Evolutionary conservation across 331 rosid species (phyloP), one percentile per base, ranked within the genome.

Genomic region (Quercus lobata): DNA sequence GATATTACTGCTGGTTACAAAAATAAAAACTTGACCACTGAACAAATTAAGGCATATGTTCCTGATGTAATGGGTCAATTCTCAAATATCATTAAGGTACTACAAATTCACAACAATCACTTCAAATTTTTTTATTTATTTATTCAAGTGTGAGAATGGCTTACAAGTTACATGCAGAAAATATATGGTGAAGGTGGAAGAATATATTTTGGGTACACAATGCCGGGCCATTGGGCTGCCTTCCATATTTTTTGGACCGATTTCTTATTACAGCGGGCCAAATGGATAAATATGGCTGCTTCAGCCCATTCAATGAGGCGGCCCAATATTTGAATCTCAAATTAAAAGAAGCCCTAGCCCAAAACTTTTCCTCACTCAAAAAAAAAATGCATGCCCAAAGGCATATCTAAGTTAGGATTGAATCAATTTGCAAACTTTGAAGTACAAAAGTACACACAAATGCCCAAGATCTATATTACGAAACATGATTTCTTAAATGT

Each of bases 181-280:
- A 57, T 81, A 4, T 88, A 92, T 58, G 53, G 19, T 44, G 75
- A 66, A 68, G 94, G 93, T 73, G 97, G 91, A 63, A 88, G 94
- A 76, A 81, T 87, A n/a, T n/a, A 56, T 92, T 90, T 79, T 88
- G 92, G 94, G 11, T 90, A 73, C 94, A 92, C 72, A 88, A 87
- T 52, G 85, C 89, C 75, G 92, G 94, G 79, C 94, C 94, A 14
- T 73, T 87, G 69, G 97, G 94, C 77, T 92, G 95, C 73, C 77
- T 83, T 35, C 92, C 97, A 53, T 89, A n/a, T 62, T 66, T 90
- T 7, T 70, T 92, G 77, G 94, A 89, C 18, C 89, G 87, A 15
- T 89, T 52, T 32, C 72, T 55, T 4, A 27, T 80, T n/a, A 69
- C 77, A 10, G 37, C 75, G 6, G 69, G 83, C 71, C 73, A 77